Conservation (phyloP, 163 green algal genomes). For the Chlamydomonas reinhardtii region DNA sequence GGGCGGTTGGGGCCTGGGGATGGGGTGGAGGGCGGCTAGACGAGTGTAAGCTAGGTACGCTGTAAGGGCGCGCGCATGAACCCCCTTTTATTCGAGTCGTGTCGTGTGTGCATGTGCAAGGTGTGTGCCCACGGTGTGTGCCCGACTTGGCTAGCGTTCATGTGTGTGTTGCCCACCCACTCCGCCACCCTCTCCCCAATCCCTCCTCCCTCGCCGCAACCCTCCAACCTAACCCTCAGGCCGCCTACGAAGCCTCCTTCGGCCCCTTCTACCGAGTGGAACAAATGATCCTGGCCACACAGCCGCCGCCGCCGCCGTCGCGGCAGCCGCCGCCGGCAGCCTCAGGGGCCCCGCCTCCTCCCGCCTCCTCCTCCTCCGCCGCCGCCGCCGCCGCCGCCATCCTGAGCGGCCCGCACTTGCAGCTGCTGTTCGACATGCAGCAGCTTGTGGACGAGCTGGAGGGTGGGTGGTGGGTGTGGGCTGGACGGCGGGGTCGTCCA, state of each 20-base stretch:
- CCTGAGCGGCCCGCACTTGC: conserved; percentile 77
- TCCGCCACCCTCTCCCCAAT: background rate
- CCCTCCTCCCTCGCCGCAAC: background rate
- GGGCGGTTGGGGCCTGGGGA: too few species aligned
- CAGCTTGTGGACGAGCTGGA: conserved; percentile 72
- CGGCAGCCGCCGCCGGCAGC: background rate
- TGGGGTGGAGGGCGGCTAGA: too few species aligned
- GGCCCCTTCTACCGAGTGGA: conserved; percentile 92
- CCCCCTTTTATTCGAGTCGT: too few species aligned
- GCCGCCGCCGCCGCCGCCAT: conserved; percentile 59
- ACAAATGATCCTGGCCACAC: conserved; percentile 91
- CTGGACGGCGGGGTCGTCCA: background rate
- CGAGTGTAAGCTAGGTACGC: too few species aligned
- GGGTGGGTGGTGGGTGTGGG: background rate
- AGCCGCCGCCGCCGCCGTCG: background rate
- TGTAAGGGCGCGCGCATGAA: too few species aligned
- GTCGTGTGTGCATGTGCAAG: too few species aligned
- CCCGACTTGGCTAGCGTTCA: too few species aligned
- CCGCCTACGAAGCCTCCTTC: conserved; percentile 85
- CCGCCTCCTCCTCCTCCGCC: conserved; percentile 43
- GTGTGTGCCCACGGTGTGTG: too few species aligned
- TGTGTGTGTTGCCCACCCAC: too few species aligned
- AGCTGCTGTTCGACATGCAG: conserved; percentile 91
- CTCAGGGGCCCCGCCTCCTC: background rate
- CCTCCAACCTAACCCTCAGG: too few species aligned